phyloP scores from a whole-genome alignment of 768 basidiomycete genomes.

The Panus rudis region DNA sequence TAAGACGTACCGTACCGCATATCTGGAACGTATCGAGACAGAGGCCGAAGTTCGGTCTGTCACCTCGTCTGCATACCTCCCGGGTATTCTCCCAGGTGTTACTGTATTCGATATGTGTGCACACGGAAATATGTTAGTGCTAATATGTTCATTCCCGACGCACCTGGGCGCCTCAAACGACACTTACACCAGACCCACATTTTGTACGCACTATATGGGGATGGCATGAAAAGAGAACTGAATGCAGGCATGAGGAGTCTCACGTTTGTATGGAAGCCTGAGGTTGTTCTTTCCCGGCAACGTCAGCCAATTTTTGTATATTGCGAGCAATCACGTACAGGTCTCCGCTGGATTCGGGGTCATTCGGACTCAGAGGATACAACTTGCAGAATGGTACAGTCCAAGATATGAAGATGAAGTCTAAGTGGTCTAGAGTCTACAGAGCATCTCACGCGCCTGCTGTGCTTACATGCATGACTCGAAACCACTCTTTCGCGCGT shows the following conservation, averaged over 20 bases:
- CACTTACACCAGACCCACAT: conserved; percentile 30
- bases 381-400: conserved; percentile 23
- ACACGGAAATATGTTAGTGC: background rate
- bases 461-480: conserved; percentile 17
- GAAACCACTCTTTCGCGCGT: conserved; percentile 22
- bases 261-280: too few species aligned
- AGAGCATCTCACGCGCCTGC: too few species aligned
- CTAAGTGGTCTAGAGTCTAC: too few species aligned
- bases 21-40: conserved; percentile 29
- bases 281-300: conserved; percentile 19
- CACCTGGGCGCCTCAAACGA: too few species aligned
- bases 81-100: conserved; percentile 27
- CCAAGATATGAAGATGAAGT: conserved; percentile 6
- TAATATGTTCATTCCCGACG: conserved; percentile 12
- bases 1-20: too few species aligned
- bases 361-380: conserved; percentile 24
- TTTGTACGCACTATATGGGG: conserved; percentile 23
- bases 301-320: conserved; percentile 20
- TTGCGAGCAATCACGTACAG: conserved; percentile 24
- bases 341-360: conserved; percentile 16
- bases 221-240: too few species aligned
- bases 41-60: conserved; percentile 24
- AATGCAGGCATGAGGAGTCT: too few species aligned
- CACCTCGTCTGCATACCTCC: conserved; percentile 24
- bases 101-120: conserved; percentile 2